Percentiles rank a stretch among this genome's conserved stretches.
These are phyloP conservation scores for Triticum monococcum DNA, from an alignment of 176 grass and related monocot species.

Conservation along the genomic window DNA sequence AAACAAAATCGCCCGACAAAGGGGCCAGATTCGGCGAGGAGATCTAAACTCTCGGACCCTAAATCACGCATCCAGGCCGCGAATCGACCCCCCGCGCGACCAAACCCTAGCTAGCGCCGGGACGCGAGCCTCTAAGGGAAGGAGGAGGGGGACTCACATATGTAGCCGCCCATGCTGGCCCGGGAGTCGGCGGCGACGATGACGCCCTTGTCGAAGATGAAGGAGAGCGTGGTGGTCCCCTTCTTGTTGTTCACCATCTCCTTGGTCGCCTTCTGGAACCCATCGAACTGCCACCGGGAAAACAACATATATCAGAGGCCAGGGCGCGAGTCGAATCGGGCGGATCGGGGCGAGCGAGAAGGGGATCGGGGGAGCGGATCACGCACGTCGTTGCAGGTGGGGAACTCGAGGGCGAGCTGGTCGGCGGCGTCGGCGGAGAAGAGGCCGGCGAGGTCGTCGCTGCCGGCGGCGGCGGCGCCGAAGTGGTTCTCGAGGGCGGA, in stretches of 20 bases:
- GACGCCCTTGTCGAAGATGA: conserved; percentile 92
- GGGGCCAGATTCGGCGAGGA: not conserved
- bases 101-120: conserved; percentile 30
- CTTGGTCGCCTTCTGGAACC: conserved; percentile 64
- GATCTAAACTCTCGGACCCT: not conserved
- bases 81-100: not conserved
- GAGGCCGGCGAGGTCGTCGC: not conserved
- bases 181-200: conserved; percentile 95
- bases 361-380: not conserved
- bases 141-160: conserved; percentile 55
- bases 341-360: conserved; percentile 17
- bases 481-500: conserved; percentile 61
- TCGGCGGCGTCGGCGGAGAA: conserved; percentile 11
- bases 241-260: conserved; percentile 61
- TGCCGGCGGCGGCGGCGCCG: not conserved
- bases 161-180: conserved; percentile 97
- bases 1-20: not conserved
- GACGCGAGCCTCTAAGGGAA: too few relatives aligned
- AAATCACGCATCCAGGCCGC: conserved; percentile 8
- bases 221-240: conserved; percentile 90
- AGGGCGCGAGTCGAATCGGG: not conserved
- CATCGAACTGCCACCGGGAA: conserved; percentile 53
- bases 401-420: conserved; percentile 41
- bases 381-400: conserved; percentile 39
- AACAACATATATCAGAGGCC: conserved; percentile 8